Base-by-base conservation (phyloP, 805 yeast species). In the Suhomyces vadensis region DNA sequence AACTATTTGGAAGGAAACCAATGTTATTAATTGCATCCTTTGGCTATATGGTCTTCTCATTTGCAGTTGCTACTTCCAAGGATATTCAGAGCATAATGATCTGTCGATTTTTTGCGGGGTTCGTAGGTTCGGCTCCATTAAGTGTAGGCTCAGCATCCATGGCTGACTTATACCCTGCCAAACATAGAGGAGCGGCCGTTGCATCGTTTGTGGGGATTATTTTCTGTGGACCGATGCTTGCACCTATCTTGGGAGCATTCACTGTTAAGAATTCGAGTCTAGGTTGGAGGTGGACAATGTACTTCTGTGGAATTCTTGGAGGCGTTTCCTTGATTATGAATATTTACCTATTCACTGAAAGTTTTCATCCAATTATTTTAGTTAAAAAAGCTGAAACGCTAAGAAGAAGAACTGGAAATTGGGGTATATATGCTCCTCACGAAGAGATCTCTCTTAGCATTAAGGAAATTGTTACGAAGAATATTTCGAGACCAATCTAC, bases 61-160 rank as follows among this genome's bases (percentile, higher is more conserved):
- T 79, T 53, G 95, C 86, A 3, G 79, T 77, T 25, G 96, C 94
- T 0, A 74, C 85, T n/a, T 86, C 88, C 22, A 75, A 87, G 55
- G 84, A 90, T 56, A 52, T 87, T 40, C 95, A 88, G 65, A 82
- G 95, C 0, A 71, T 89, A 46, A 60, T 89, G 70, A 73, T 89
- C 35, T 79, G 87, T 64, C 77, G 96, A 51, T 88, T 87, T 57
- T 83, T 89, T 60, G 82, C 84, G 20, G 95, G 96, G 43, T 76
- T 82, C 56, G 65, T 84, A 44, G 96, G 95, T 51, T 88, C 95
- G 16, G 89, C 94, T 31, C 89, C 95, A 1, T 64, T 90, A 56
- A 92, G 87, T 21, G 88, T 87, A 31, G 90, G 83, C 6, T 95
- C 96, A 21, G 96, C 96, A 39, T 77, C 85, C 0, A 83, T 88